Percentiles rank a stretch among this genome's conserved stretches.
phyloP scores from a whole-genome alignment of 139 green algal species.

The Closterium sp. region DNA sequence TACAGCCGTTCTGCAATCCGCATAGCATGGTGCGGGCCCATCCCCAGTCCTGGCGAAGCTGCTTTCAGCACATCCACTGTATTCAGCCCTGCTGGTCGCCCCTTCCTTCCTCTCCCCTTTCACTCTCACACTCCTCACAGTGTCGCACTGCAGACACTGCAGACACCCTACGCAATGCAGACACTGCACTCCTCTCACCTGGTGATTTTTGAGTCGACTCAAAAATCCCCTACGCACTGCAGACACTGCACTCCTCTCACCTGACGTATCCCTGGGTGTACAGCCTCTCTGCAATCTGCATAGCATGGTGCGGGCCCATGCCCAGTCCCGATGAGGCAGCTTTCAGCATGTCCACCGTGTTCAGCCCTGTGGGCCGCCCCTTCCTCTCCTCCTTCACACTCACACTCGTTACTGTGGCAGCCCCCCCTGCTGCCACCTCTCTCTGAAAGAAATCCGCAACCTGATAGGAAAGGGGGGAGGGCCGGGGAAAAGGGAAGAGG shows the following conservation, averaged over 20 bases:
- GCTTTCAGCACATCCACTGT: too few relatives aligned
- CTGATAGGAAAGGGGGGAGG: background rate
- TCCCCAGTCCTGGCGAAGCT: too few relatives aligned
- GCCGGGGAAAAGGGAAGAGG: background rate
- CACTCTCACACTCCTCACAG: too few relatives aligned
- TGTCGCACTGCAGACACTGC: too few relatives aligned
- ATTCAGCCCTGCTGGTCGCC: too few relatives aligned
- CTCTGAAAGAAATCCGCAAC: constrained; percentile 2
- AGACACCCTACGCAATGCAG: too few relatives aligned
- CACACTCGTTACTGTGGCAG: constrained; percentile 56
- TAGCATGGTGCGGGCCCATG: constrained; percentile 76
- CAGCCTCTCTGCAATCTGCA: constrained; percentile 78
- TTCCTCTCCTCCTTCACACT: constrained; percentile 56
- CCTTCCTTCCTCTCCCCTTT: constrained; percentile 23
- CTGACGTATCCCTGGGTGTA: constrained; percentile 67
- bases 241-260: background rate
- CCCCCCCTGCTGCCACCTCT: constrained; percentile 10
- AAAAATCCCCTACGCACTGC: too few relatives aligned
- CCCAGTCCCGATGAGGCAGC: constrained; percentile 56
- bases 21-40: too few relatives aligned
- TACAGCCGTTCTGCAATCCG: too few relatives aligned
- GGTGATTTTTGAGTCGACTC: too few relatives aligned
- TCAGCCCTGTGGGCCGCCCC: constrained; percentile 76
- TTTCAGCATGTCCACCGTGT: constrained; percentile 96
- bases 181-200: constrained; percentile 7